Percentiles rank a stretch among this genome's conserved stretches.
Conservation (phyloP, 192 early-diverging fungal genomes). For the Gaertneriomyces sp. region DNA sequence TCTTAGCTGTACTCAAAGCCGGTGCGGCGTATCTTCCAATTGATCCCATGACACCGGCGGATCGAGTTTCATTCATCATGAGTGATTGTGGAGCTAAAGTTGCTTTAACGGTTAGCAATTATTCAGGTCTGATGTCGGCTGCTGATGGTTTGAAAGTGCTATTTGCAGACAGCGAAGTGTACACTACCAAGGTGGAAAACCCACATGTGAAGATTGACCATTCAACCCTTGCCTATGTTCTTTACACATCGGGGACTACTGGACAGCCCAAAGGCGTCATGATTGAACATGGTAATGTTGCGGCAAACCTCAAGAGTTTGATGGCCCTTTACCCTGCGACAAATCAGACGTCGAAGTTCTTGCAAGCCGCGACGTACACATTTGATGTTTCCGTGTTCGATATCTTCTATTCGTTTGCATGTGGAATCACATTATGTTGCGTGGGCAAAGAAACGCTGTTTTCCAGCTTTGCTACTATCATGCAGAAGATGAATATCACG, state of each 20-base stretch:
- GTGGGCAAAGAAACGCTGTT: neutral
- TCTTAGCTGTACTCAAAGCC: constrained; percentile 35
- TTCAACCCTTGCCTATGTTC: constrained; percentile 30
- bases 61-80: constrained; percentile 4
- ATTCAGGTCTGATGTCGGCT: no score
- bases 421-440: constrained; percentile 8
- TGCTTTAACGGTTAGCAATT: neutral
- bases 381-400: constrained; percentile 34
- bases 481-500: neutral
- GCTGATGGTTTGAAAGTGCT: neutral
- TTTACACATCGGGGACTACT: constrained; percentile 44
- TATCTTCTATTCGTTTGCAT: constrained; percentile 22
- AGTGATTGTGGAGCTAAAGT: neutral
- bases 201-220: neutral
- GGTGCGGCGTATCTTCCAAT: constrained; percentile 37
- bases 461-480: neutral
- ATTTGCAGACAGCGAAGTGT: neutral
- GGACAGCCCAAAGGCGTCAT: constrained; percentile 40
- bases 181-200: neutral
- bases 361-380: constrained; percentile 22
- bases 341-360: neutral
- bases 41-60: constrained; percentile 1
- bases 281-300: constrained; percentile 19
- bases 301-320: constrained; percentile 4
- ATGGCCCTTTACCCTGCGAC: neutral